Evolutionary conservation across 441 rosid species (phyloP), one percentile per base, ranked within the genome.

Genomic region (Pelargonium cotyledonis): DNA sequence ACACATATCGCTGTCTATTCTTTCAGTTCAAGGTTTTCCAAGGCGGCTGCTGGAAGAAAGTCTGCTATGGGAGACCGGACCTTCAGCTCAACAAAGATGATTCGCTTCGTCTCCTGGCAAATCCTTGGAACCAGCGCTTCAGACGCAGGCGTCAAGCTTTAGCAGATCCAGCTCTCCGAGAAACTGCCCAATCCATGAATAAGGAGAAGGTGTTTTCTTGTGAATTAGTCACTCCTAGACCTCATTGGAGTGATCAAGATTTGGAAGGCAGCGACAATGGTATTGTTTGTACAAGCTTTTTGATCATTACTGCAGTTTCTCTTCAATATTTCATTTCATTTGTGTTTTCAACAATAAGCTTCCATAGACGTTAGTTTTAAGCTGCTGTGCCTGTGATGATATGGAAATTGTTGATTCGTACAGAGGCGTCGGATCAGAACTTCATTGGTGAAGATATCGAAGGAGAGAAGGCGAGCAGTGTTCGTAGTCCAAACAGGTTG

Each of bases 121-220:
- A 74, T 74, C 87, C 78, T 6, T 88, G 92, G 90, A 80, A 85
- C 68, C 82, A 79, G 70, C 90, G 72, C 70, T 83, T 76, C 38
- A 82, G 78, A 68, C 70, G 79, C 16, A 80, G 68, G 70, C 38
- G 70, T 6, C 70, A 70, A 58, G 73, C 19, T 47, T 55, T 62
- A 31, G 72, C 26, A 19, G 46, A 71, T 21, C 41, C 57, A 16
- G 68, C 51, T 64, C 19, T 63, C 40, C 71, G 40, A 29, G 70
- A 31, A 43, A 66, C 46, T 65, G 58, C 76, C 65, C 44, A 65
- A 67, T 26, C 70, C 14, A 66, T 55, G 74, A 55, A 67, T 72
- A 73, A 72, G n/a, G 73, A 79, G 74, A 78, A 51, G 16, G 63
- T 69, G 46, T 6, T 66, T 63, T n/a, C 76, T 7, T 67, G 76